phyloP scores from a whole-genome alignment of 371 early-diverging fungal species.

The Mucor racemosus region DNA sequence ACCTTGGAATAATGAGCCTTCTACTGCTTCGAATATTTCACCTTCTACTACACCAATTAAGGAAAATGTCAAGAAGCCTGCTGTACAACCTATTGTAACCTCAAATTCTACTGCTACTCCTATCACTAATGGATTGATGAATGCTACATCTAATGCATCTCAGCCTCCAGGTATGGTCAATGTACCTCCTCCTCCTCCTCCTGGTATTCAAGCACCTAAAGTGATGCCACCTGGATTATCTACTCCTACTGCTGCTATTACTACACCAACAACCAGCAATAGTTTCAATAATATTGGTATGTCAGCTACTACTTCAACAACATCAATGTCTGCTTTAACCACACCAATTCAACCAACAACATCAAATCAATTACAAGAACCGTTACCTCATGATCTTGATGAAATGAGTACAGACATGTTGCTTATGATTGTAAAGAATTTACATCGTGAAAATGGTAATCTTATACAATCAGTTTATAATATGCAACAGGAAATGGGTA shows the following conservation, averaged over 20 bases:
- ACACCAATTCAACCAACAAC: neutral
- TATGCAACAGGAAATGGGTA: slow-evolving; percentile 59
- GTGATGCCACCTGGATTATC: slow-evolving; percentile 14
- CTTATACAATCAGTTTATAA: slow-evolving; percentile 49
- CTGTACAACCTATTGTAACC: neutral
- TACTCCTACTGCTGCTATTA: neutral
- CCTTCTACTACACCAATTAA: neutral
- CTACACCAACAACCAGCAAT: neutral
- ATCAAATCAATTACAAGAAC: slow-evolving; percentile 23
- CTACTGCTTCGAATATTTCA: neutral
- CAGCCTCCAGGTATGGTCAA: slow-evolving; percentile 4
- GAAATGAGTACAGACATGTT: slow-evolving; percentile 30
- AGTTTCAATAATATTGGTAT: neutral
- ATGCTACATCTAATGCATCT: neutral
- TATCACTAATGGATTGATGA: neutral
- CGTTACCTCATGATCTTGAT: slow-evolving; percentile 26
- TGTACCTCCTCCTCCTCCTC: neutral
- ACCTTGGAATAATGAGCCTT: slow-evolving; percentile 18
- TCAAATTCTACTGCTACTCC: neutral
- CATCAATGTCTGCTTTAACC: neutral
- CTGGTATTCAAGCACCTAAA: slow-evolving; percentile 1
- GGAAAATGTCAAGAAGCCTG: slow-evolving; percentile 1
- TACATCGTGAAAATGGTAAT: slow-evolving; percentile 55
- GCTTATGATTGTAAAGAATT: slow-evolving; percentile 43
- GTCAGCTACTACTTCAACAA: neutral